Base-by-base conservation (phyloP, 805 yeast genomes). In the Grigorovia transvaalensis region DNA sequence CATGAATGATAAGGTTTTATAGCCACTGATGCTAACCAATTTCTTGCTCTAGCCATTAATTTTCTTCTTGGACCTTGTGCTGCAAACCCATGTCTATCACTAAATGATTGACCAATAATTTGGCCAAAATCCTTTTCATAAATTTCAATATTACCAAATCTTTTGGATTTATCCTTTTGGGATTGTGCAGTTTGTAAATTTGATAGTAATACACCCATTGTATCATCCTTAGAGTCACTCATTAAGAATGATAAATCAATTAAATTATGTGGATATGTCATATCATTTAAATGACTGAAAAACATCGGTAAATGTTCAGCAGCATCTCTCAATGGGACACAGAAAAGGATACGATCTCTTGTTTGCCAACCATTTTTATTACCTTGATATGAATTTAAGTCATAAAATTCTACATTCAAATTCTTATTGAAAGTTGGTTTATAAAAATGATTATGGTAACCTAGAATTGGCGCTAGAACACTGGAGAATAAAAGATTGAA, bases 11-110 rank as follows among this genome's bases (percentile, higher is more conserved):
- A 82, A 1, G 98, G 97, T 66, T 82, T 84, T 48, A 91, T 68
- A 1, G 96, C 95, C 7, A 85, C 88, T 0, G 91, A 73, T 64
- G 89, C 79, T 45, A 91, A 72, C 98, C 98, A 91, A 68, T 91
- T 91, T 66, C 98, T 77, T 6, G 97, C 97, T 53, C 89, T 76
- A 4, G 95, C 98, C 98, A 91, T 91, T 58, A 88, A 76, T 67
- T 91, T 91, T 62, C 98, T 76, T 66, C 98, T 77, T 46, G 95
- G 95, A 12, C 96, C 98, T 68, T 91, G 98, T 0, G 96, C 96
- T 12, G 87, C 89, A 67, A 91, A 90, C 1, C 96, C 96, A 66
- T 91, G 97, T 64, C 98, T 76, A 65, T 89, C 97, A 54, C 86
- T 79, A 62, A 91, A 89, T 20, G 91, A 85, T 71, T 91, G 98